Percentiles rank a stretch among this genome's conserved stretches.
These are phyloP conservation scores for Oenanthe javanica DNA, from an alignment of 140 eudicot species.

Conservation along the genomic window DNA sequence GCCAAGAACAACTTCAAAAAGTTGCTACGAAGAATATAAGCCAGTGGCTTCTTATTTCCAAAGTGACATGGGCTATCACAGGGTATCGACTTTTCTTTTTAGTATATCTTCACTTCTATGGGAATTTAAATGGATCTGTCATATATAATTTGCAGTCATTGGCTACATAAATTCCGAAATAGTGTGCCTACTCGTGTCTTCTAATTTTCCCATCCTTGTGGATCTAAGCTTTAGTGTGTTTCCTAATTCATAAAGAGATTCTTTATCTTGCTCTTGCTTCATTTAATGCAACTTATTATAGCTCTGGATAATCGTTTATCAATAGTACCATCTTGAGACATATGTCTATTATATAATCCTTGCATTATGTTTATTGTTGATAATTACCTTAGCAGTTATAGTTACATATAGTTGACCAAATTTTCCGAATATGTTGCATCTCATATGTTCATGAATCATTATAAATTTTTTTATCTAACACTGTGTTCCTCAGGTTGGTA, in stretches of 20 bases:
- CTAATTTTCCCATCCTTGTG: background rate
- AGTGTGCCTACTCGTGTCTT: background rate
- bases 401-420: background rate
- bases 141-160: background rate
- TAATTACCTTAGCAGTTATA: background rate
- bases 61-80: background rate
- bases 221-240: background rate
- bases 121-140: background rate
- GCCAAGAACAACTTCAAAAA: slow-evolving; percentile 13
- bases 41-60: slow-evolving; percentile 15
- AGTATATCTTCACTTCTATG: background rate
- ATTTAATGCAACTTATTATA: background rate
- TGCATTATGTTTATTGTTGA: background rate
- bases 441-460: background rate
- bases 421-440: background rate
- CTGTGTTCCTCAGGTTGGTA: slow-evolving; percentile 32
- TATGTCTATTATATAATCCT: background rate
- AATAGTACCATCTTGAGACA: background rate
- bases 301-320: background rate
- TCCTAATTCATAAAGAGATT: too few species aligned
- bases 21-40: slow-evolving; percentile 23
- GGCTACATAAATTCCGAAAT: background rate
- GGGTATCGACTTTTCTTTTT: background rate
- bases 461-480: background rate
- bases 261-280: background rate